phyloP scores from a whole-genome alignment of 257 asterid species.

The Asclepias syriaca region DNA sequence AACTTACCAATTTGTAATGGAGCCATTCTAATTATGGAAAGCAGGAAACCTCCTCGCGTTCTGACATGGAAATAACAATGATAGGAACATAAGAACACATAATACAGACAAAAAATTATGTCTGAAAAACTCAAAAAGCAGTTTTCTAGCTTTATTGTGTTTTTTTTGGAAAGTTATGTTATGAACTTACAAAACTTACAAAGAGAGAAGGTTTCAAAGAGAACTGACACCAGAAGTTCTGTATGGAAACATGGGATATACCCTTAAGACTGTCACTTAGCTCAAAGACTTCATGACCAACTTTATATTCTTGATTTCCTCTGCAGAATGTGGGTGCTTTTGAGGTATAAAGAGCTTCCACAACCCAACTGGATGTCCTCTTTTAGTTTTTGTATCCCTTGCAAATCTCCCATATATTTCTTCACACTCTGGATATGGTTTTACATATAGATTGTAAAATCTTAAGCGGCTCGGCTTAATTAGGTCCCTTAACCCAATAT shows the following conservation, averaged over 20 bases:
- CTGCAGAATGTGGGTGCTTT: conserved; percentile 28
- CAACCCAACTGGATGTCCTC: conserved; percentile 64
- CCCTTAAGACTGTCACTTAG: conserved; percentile 5
- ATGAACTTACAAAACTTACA: neutral
- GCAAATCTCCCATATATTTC: conserved; percentile 63
- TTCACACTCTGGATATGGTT: conserved; percentile 92
- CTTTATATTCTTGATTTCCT: conserved; percentile 52
- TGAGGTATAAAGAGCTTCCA: conserved; percentile 84
- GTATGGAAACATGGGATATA: neutral
- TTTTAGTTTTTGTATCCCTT: conserved; percentile 24
- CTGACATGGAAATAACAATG: neutral
- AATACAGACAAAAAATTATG: neutral
- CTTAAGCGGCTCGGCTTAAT: conserved; percentile 68
- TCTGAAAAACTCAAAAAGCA: neutral
- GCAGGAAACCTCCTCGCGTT: neutral
- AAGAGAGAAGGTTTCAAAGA: neutral
- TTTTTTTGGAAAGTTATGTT: neutral
- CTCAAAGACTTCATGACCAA: conserved; percentile 30
- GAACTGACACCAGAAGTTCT: neutral
- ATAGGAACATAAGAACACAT: neutral
- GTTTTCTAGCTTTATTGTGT: neutral
- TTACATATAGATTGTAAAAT: conserved; percentile 79
- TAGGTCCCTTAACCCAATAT: conserved; percentile 49
- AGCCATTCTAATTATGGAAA: neutral
- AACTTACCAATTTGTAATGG: neutral